phyloP scores from a whole-genome alignment of 495 filamentous ascomycete genomes.

The Margaritispora aquatica region DNA sequence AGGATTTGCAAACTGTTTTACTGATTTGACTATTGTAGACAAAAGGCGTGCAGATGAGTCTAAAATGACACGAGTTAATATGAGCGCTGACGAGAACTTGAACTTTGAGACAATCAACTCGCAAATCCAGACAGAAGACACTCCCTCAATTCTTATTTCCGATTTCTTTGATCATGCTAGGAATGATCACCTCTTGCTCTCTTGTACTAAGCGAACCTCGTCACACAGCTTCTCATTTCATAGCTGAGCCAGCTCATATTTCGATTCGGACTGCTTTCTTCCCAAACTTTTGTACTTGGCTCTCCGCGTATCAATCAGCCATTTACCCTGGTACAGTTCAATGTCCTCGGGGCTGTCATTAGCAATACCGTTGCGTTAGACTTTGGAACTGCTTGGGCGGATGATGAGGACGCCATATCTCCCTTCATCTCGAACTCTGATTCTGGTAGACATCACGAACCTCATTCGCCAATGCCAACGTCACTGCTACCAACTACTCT shows the following conservation, averaged over 20 bases:
- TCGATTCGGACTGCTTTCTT: background rate
- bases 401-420: slow-evolving; percentile 5
- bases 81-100: no score
- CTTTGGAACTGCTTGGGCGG: background rate
- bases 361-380: slow-evolving; percentile 23
- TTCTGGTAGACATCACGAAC: background rate
- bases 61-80: background rate
- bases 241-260: background rate
- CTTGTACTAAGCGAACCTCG: background rate
- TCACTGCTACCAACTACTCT: slow-evolving; percentile 23
- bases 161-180: background rate
- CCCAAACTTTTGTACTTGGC: background rate
- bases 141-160: no score
- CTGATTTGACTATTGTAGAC: background rate
- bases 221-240: slow-evolving; percentile 7
- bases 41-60: background rate
- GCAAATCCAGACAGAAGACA: no score
- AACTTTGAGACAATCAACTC: no score
- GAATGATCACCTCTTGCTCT: background rate
- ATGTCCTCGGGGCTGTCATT: slow-evolving; percentile 34
- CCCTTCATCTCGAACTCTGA: background rate
- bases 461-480: slow-evolving; percentile 17
- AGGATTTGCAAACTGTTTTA: background rate
- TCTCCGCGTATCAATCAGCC: slow-evolving; percentile 28
- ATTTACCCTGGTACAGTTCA: slow-evolving; percentile 38